Base-by-base conservation (phyloP, 257 asterid genomes). In the Petunia secreta region DNA sequence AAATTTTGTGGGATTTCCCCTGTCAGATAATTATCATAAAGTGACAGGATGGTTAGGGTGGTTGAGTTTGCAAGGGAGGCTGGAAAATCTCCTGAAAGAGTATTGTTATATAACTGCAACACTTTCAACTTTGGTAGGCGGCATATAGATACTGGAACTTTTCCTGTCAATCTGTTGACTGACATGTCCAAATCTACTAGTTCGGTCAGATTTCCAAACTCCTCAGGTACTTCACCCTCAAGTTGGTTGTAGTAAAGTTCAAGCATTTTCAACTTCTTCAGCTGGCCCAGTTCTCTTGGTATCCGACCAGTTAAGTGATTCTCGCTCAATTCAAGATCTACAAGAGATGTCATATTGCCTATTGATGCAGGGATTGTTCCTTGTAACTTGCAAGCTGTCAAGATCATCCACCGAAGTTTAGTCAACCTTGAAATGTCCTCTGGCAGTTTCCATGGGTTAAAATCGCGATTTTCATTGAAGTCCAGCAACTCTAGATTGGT, bases 241-340 rank as follows among this genome's bases (percentile, higher is more conserved):
- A 95, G 90, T 74, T 66, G 79, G 75, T 95, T 95, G 79, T 95
- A 93, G 57, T 95, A 95, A 25, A 95, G 97, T 89, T 95, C 98
- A 53, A 95, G 93, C 85, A 78, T 86, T 81, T 75, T 63, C 84
- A 95, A 75, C 37, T 91, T 93, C 63, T 67, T 78, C 48, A 95
- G 89, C 65, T 9, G 76, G 16, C 97, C 95, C 36, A 95, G 69
- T 68, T 91, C 95, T 0, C 40, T 77, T 0, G 98, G 98, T 39
- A 95, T 64, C n/a, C 48, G 78, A 1, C 98, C 98, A 0, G 15
- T 53, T 16, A 95, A 75, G 59, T 75, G 83, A 67, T 95, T 95
- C 1, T 97, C 98, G 41, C 93, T 84, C 63, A 95, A 69, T 82
- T 95, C 98, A 15, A 95, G 95, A 85, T 92, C 97, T 25, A 86